Conservation (phyloP, 2,329 filamentous ascomycete genomes). For the Paracamarosporium sp. region DNA sequence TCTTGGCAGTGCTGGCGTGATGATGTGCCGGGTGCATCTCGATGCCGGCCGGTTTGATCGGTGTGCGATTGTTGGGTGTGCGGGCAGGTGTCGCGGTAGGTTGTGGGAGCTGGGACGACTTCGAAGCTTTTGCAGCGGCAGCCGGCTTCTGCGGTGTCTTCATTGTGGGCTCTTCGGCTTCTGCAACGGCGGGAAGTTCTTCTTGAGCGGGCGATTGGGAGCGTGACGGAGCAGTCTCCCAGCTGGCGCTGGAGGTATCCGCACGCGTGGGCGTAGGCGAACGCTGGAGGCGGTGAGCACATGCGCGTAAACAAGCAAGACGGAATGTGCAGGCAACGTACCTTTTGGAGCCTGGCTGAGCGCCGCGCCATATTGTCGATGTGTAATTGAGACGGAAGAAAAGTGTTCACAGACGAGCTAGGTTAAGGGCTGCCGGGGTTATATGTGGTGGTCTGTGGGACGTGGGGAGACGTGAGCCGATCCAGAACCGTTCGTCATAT, state of each 20-base stretch:
- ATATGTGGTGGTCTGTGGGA: conserved; percentile 31
- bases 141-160: conserved; percentile 34
- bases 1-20: conserved; percentile 75
- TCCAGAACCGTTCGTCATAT: conserved; percentile 9
- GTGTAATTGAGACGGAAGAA: conserved; percentile 9
- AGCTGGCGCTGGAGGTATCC: conserved; percentile 29
- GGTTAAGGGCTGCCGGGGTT: conserved; percentile 19
- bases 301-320: conserved; percentile 39
- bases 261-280: conserved; percentile 30
- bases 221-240: conserved; percentile 34
- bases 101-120: conserved; percentile 56
- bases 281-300: conserved; percentile 28
- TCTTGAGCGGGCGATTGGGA: conserved; percentile 17
- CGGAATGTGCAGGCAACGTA: conserved; percentile 20
- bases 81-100: conserved; percentile 38
- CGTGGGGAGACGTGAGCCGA: conserved; percentile 17
- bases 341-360: conserved; percentile 46
- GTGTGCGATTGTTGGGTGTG: conserved; percentile 67
- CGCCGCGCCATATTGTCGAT: conserved; percentile 41
- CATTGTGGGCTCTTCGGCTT: conserved; percentile 20
- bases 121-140: conserved; percentile 3
- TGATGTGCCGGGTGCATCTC: conserved; percentile 93
- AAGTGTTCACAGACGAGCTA: conserved; percentile 8
- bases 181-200: conserved; percentile 25
- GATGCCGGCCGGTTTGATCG: conserved; percentile 72